Conservation (phyloP, 257 asterid species). For the Paraleonurus japonicus region DNA sequence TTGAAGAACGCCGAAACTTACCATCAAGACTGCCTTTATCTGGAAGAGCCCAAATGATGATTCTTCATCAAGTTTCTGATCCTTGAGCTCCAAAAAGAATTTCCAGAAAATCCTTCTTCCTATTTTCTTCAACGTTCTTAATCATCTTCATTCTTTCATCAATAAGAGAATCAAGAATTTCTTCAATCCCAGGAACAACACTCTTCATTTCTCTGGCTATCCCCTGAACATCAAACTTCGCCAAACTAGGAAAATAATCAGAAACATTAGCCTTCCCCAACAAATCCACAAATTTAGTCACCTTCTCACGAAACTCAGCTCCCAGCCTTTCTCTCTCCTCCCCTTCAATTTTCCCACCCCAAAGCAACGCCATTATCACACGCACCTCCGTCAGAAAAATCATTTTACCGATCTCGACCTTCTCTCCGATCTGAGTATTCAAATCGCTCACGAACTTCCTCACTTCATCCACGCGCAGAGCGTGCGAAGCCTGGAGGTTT, state of each 20-base stretch:
- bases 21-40: not conserved
- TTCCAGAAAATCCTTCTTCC: conserved; percentile 10
- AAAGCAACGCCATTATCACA: not conserved
- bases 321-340: conserved; percentile 2
- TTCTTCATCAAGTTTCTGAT: not conserved
- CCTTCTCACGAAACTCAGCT: not conserved
- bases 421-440: not conserved
- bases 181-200: not conserved
- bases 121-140: not conserved
- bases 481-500: not conserved
- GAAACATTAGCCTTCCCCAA: conserved; percentile 6
- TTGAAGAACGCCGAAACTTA: not conserved
- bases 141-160: not conserved
- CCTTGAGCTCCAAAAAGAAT: conserved; percentile 10
- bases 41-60: not conserved
- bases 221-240: not conserved
- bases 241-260: not conserved
- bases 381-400: not conserved
- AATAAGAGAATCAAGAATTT: not conserved
- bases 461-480: not conserved
- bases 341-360: not conserved
- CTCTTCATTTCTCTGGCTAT: not conserved
- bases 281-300: not conserved
- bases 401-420: not conserved
- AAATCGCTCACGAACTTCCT: not conserved